These are phyloP conservation scores for Podospora pseudopauciseta DNA, from an alignment of 495 filamentous ascomycete genomes.

Conservation along the genomic window DNA sequence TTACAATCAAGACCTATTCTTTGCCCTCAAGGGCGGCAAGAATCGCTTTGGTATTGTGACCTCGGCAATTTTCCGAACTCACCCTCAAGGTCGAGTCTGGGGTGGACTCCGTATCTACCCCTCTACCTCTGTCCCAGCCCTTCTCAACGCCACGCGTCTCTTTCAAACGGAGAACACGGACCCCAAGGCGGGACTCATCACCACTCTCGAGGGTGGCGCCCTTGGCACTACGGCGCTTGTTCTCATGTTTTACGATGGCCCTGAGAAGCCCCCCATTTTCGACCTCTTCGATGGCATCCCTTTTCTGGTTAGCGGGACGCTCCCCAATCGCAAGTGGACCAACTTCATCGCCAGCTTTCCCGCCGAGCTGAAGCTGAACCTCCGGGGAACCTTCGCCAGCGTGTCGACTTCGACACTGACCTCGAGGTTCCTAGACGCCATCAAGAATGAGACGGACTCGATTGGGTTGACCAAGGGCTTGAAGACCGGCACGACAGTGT, in stretches of 20 bases:
- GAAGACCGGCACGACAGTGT: conserved; percentile 16
- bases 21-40: conserved; percentile 53
- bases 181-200: conserved; percentile 49
- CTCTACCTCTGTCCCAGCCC: conserved; percentile 23
- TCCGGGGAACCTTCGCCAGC: conserved; percentile 24
- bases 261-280: conserved; percentile 52
- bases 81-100: conserved; percentile 32
- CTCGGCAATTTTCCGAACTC: conserved; percentile 46
- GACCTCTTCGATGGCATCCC: conserved; percentile 53
- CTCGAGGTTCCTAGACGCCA: conserved; percentile 13
- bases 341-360: conserved; percentile 37
- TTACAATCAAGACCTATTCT: conserved; percentile 51
- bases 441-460: conserved; percentile 20
- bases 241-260: conserved; percentile 57
- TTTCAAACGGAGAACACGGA: conserved; percentile 43
- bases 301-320: conserved; percentile 44
- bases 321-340: conserved; percentile 47
- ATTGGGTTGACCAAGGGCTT: background rate
- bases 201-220: conserved; percentile 44
- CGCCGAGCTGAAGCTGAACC: conserved; percentile 17
- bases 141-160: conserved; percentile 52
- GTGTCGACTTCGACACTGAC: conserved; percentile 27
- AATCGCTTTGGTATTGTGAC: conserved; percentile 54
- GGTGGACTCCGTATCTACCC: conserved; percentile 47
- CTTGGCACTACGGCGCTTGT: conserved; percentile 54